Evolutionary conservation across 495 filamentous ascomycete species (phyloP).

Genomic region (Penicillium parvum): DNA sequence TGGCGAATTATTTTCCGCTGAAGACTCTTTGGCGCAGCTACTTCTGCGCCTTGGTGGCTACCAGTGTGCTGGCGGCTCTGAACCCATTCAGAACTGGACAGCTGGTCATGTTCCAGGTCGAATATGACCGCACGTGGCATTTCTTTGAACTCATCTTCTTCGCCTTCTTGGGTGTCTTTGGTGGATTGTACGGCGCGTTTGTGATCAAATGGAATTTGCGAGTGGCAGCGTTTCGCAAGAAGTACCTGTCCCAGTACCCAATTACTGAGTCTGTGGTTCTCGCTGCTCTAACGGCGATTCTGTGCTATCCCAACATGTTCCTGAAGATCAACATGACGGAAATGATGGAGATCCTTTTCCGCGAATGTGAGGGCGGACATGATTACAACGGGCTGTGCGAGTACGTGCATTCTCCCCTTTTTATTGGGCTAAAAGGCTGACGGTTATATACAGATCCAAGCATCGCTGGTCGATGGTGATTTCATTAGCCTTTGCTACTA

Average conservation of each 20-base stretch:
- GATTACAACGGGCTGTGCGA: conserved; percentile 93
- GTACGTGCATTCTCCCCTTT: conserved; percentile 29
- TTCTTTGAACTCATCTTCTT: conserved; percentile 96
- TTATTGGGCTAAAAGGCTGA: conserved; percentile 18
- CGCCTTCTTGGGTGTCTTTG: conserved; percentile 85
- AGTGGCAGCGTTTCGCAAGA: conserved; percentile 89
- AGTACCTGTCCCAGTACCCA: conserved; percentile 80
- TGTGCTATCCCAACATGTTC: conserved; percentile 96
- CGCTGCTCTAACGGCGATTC: conserved; percentile 75
- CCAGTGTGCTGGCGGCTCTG: conserved; percentile 89
- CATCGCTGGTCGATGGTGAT: conserved; percentile 76
- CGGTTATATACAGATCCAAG: conserved; percentile 32
- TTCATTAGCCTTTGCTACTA: conserved; percentile 74
- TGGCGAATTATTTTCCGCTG: conserved; percentile 95
- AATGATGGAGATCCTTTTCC: conserved; percentile 96
- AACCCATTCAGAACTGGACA: conserved; percentile 98
- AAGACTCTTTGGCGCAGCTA: conserved; percentile 99
- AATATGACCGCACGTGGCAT: conserved; percentile 95
- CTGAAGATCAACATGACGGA: conserved; percentile 98
- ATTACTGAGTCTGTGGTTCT: conserved; percentile 84
- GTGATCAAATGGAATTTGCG: conserved; percentile 98
- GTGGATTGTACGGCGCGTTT: conserved; percentile 92
- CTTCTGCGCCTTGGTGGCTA: conserved; percentile 95
- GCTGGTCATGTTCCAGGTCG: conserved; percentile 98
- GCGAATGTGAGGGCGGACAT: conserved; percentile 88